These are phyloP conservation scores for Yamadazyma atmosphaerica DNA, from an alignment of 1,139 yeast species.

Conservation along the genomic window DNA sequence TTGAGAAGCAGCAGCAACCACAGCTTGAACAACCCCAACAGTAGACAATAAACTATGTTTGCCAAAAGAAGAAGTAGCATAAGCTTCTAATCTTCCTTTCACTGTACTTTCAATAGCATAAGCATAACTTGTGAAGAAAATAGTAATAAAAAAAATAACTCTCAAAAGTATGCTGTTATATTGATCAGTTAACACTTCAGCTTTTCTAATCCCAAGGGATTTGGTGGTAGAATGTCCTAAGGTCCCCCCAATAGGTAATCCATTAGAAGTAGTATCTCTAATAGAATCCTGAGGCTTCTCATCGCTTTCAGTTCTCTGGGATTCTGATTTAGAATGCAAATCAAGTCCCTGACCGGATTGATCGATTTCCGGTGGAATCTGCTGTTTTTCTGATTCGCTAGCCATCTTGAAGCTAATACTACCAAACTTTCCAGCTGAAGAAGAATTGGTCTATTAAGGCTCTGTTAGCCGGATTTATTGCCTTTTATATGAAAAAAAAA, in stretches of 20 bases:
- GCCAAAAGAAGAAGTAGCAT: constrained; percentile 59
- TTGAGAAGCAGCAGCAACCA: constrained; percentile 72
- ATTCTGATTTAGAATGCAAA: neutral
- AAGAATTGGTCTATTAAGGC: neutral
- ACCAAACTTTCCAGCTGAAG: too few species aligned
- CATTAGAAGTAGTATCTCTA: neutral
- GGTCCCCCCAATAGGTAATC: constrained; percentile 7
- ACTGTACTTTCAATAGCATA: constrained; percentile 65
- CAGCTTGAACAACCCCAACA: constrained; percentile 60
- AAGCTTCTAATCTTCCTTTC: constrained; percentile 48
- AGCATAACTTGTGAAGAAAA: constrained; percentile 62
- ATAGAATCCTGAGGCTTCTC: neutral
- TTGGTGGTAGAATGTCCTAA: constrained; percentile 20
- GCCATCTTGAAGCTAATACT: too few species aligned
- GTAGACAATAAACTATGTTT: constrained; percentile 65
- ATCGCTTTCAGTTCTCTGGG: constrained; percentile 3
- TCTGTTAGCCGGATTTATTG: neutral
- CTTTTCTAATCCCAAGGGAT: constrained; percentile 40
- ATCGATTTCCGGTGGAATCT: too few species aligned
- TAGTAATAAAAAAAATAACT: constrained; percentile 43
- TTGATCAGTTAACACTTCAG: constrained; percentile 42
- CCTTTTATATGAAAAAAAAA: neutral
- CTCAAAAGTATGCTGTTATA: constrained; percentile 24
- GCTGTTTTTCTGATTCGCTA: too few species aligned
- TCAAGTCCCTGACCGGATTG: neutral